A percentile compares a stretch with the other conserved stretches of the same genome.
Conservation (phyloP, 208 protist genomes). For the Novymonas esmeraldas region DNA sequence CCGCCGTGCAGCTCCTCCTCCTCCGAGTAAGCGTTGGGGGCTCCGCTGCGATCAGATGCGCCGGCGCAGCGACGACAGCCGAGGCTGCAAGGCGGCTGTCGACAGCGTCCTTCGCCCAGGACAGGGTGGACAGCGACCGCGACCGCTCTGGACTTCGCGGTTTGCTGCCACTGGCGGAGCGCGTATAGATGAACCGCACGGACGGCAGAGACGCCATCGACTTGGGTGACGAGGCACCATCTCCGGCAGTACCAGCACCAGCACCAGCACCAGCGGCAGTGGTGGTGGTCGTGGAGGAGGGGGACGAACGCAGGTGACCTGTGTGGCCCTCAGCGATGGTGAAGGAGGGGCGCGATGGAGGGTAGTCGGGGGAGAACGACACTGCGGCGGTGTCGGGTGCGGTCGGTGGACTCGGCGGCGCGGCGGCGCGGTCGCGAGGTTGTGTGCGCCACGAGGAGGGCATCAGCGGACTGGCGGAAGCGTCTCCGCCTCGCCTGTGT, state of each 20-base stretch:
- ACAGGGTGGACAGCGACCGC: neutral
- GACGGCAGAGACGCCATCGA: neutral
- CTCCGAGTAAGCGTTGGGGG: no score
- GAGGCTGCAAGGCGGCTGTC: neutral
- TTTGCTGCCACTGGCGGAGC: constrained; percentile 4
- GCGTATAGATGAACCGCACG: constrained; percentile 26
- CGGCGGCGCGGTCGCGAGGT: neutral
- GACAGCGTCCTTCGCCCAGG: neutral
- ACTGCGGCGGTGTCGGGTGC: neutral
- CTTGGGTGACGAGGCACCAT: no score
- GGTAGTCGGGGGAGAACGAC: neutral
- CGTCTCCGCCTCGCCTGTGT: neutral
- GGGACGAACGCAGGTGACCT: neutral
- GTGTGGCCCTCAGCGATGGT: neutral
- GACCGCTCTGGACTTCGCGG: neutral
- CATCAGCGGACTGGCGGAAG: neutral
- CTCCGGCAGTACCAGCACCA: no score
- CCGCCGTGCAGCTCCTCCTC: no score
- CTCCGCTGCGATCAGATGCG: no score
- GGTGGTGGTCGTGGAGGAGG: neutral
- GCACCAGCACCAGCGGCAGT: no score
- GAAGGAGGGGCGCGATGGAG: neutral
- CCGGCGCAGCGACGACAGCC: neutral
- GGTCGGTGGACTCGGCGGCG: neutral
- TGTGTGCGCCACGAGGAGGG: neutral